These are phyloP conservation scores for Botrytis cinerea DNA, from an alignment of 2,329 filamentous ascomycete species.

Conservation along the genomic window DNA sequence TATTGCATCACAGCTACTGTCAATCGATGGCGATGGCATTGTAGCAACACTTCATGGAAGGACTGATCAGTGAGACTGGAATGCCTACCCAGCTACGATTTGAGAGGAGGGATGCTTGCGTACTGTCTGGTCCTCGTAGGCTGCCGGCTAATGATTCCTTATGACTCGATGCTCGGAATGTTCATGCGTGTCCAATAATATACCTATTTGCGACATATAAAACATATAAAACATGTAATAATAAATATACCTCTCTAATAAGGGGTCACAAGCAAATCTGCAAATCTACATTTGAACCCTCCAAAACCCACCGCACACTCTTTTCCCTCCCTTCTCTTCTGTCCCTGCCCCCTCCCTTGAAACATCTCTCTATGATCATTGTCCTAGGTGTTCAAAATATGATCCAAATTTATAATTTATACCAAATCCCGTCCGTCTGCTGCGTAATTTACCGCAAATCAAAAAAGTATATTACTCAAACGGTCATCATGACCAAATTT, in stretches of 20 bases:
- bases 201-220: too few relatives aligned
- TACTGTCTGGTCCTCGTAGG: background rate
- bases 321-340: background rate
- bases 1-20: background rate
- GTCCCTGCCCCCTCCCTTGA: background rate
- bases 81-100: background rate
- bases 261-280: background rate
- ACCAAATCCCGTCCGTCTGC: background rate
- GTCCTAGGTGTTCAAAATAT: background rate
- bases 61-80: too few relatives aligned
- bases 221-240: too few relatives aligned
- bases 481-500: background rate
- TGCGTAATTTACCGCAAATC: background rate
- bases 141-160: background rate
- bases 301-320: background rate
- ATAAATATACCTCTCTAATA: too few relatives aligned
- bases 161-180: background rate
- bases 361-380: background rate
- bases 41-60: too few relatives aligned
- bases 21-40: too few relatives aligned
- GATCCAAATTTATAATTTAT: background rate
- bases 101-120: background rate
- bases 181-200: background rate
- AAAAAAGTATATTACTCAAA: background rate
- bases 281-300: background rate